These are phyloP conservation scores for Hypomontagnella monticulosa DNA, from an alignment of 495 filamentous ascomycete genomes.

Conservation along the genomic window DNA sequence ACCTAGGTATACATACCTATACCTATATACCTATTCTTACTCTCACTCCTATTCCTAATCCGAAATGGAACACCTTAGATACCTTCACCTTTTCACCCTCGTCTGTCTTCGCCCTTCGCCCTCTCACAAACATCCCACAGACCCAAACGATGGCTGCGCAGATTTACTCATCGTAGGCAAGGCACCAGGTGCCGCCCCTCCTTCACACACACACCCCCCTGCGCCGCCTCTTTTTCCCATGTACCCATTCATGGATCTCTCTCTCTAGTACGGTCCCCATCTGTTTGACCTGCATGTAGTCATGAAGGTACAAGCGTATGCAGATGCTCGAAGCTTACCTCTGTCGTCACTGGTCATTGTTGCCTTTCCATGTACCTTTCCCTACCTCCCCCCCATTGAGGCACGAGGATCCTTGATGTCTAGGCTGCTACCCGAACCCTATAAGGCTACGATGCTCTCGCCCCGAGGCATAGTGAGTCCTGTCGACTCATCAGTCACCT, in stretches of 20 bases:
- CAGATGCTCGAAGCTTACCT: conserved; percentile 30
- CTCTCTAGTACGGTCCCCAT: conserved; percentile 35
- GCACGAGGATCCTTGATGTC: conserved; percentile 35
- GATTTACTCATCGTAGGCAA: conserved; percentile 44
- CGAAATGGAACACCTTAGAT: conserved; percentile 21
- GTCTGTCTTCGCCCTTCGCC: conserved; percentile 29
- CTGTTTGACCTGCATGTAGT: conserved; percentile 43
- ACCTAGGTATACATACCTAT: conserved; percentile 20
- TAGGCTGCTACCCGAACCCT: conserved; percentile 49
- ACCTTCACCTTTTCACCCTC: conserved; percentile 23
- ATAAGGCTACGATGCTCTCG: conserved; percentile 53
- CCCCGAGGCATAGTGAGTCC: conserved; percentile 40
- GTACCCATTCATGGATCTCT: conserved; percentile 34
- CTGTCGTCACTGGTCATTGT: conserved; percentile 45
- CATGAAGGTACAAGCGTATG: conserved; percentile 24
- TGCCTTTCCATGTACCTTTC: conserved; percentile 42
- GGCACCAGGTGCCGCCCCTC: conserved; percentile 38
- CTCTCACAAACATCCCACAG: conserved; percentile 35
- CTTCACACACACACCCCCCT: conserved; percentile 31
- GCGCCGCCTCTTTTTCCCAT: conserved; percentile 40
- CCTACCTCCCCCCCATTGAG: conserved; percentile 23
- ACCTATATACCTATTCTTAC: conserved; percentile 22
- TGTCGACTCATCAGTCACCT: conserved; percentile 50
- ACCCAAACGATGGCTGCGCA: conserved; percentile 34
- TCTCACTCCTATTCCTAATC: not conserved